These are phyloP conservation scores for Nephelium lappaceum DNA, from an alignment of 345 rosid species.

Conservation along the genomic window DNA sequence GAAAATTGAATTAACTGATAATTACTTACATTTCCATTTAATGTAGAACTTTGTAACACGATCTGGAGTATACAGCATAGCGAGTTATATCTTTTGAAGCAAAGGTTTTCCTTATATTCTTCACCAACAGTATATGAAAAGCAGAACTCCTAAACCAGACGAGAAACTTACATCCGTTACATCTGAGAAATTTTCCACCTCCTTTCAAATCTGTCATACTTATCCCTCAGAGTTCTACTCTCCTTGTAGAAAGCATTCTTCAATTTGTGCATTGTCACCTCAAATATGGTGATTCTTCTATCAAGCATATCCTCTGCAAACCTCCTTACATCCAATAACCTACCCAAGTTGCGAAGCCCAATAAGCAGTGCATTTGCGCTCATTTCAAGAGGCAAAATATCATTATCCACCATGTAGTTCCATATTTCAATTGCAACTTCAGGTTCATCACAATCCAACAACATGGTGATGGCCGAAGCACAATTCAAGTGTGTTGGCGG, in stretches of 20 bases:
- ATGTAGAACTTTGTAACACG: not conserved
- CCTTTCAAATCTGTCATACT: slow-evolving; percentile 45
- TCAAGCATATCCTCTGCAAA: slow-evolving; percentile 54
- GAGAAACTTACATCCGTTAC: slow-evolving; percentile 13
- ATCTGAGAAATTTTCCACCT: slow-evolving; percentile 42
- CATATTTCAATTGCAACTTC: slow-evolving; percentile 63
- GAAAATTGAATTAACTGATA: not conserved
- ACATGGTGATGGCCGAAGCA: slow-evolving; percentile 45
- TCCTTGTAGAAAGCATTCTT: slow-evolving; percentile 39
- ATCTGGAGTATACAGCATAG: not conserved
- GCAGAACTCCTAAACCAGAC: slow-evolving; percentile 1
- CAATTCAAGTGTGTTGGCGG: slow-evolving; percentile 48
- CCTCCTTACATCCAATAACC: slow-evolving; percentile 45
- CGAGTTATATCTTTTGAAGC: not conserved
- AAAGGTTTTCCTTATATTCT: not conserved
- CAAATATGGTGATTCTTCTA: slow-evolving; percentile 37
- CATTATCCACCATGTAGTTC: slow-evolving; percentile 53
- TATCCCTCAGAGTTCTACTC: slow-evolving; percentile 46
- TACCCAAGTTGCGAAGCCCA: slow-evolving; percentile 49
- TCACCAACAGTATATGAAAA: slow-evolving; percentile 4
- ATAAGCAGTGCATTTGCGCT: slow-evolving; percentile 51
- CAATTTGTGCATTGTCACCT: slow-evolving; percentile 55
- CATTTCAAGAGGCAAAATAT: slow-evolving; percentile 39
- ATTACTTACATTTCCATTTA: not conserved
- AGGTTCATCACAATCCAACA: slow-evolving; percentile 50